These are phyloP conservation scores for Trichocladium uniseriatum DNA, from an alignment of 495 filamentous ascomycete species.

Conservation along the genomic window DNA sequence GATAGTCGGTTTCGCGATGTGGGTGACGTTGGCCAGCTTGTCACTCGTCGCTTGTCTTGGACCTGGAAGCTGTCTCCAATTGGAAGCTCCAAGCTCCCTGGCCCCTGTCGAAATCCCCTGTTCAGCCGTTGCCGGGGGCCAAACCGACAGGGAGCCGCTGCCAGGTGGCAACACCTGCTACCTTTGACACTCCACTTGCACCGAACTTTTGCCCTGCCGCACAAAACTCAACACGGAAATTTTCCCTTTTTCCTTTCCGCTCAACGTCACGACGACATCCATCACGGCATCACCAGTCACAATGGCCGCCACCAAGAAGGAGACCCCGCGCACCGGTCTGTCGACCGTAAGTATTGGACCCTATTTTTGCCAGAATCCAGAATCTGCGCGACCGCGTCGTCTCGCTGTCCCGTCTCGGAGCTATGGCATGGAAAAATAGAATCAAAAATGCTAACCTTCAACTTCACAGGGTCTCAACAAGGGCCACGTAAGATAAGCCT, in stretches of 20 bases:
- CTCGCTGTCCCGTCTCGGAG: background rate
- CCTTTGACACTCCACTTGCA: background rate
- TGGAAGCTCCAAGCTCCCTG: slow-evolving; percentile 11
- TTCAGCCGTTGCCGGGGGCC: background rate
- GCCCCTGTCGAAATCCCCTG: background rate
- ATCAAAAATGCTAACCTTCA: slow-evolving; percentile 10
- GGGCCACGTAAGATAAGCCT: slow-evolving; percentile 60
- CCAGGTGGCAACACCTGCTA: background rate
- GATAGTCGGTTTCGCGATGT: background rate
- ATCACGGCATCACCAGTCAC: slow-evolving; percentile 16
- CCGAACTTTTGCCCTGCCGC: slow-evolving; percentile 17
- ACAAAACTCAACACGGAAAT: slow-evolving; percentile 9
- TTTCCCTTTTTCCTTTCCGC: slow-evolving; percentile 1
- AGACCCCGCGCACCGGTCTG: slow-evolving; percentile 17
- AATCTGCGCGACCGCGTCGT: background rate
- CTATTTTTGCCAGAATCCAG: background rate
- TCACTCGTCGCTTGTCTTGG: background rate
- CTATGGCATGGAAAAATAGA: background rate
- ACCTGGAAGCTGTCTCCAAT: slow-evolving; percentile 11
- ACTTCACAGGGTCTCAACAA: slow-evolving; percentile 59
- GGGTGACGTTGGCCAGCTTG: background rate
- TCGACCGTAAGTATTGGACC: slow-evolving; percentile 9
- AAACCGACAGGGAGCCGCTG: background rate
- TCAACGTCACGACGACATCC: slow-evolving; percentile 19
- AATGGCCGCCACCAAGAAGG: slow-evolving; percentile 17